phyloP scores from a whole-genome alignment of 441 rosid genomes.

The Eutrema salsugineum region DNA sequence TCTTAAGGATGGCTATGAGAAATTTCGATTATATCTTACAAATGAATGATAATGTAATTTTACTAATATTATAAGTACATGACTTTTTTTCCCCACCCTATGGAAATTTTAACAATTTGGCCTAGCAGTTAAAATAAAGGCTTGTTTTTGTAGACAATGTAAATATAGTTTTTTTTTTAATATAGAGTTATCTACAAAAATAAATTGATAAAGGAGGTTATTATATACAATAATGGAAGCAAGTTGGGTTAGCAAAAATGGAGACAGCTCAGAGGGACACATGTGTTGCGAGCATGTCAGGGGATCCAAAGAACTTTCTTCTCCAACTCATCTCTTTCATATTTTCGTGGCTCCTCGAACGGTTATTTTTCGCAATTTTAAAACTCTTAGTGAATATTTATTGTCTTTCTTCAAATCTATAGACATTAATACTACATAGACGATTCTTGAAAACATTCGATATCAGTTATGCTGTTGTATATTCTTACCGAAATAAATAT shows the following conservation, averaged over 20 bases:
- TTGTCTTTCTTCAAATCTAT: not conserved
- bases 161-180: not conserved
- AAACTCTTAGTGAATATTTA: not conserved
- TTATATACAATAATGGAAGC: conserved; percentile 21
- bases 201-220: not conserved
- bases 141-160: not conserved
- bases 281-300: conserved; percentile 33
- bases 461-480: not conserved
- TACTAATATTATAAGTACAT: not conserved
- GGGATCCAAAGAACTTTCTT: conserved; percentile 29
- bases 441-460: not conserved
- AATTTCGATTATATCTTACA: not conserved
- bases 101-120: not conserved
- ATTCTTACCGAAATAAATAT: not conserved
- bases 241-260: conserved; percentile 19
- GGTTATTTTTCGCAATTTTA: not conserved
- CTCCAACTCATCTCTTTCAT: conserved; percentile 26
- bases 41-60: not conserved
- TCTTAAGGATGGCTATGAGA: not conserved
- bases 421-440: not conserved
- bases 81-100: not conserved
- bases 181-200: not conserved
- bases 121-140: not conserved
- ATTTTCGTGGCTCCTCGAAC: conserved; percentile 1
- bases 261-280: conserved; percentile 28